A percentile compares a stretch with the other conserved stretches of the same genome.
These are phyloP conservation scores for Fusarium camptoceras DNA, from an alignment of 2,329 filamentous ascomycete genomes.

Conservation along the genomic window DNA sequence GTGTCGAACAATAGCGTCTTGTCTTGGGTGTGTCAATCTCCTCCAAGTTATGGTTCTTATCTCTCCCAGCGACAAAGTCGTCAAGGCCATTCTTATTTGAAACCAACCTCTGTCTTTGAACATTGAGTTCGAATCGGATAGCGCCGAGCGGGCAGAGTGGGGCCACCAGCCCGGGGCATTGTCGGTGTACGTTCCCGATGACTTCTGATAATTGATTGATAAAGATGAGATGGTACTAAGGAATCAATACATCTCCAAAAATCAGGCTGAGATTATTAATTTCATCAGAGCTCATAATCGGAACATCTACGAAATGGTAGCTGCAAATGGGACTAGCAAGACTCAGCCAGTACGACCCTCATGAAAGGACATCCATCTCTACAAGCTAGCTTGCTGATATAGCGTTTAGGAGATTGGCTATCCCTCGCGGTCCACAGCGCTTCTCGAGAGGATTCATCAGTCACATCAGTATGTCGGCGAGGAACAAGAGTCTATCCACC, in stretches of 20 bases:
- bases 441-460: not conserved
- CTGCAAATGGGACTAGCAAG: not conserved
- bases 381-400: fast-evolving
- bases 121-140: not conserved
- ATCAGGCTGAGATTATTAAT: fast-evolving
- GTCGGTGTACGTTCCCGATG: not conserved
- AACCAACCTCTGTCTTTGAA: not conserved
- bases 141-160: no score
- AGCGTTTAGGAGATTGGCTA: not conserved
- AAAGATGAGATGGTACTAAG: not conserved
- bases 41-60: not conserved
- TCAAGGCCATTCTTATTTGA: not conserved
- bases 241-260: fast-evolving
- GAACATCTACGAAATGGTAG: not conserved
- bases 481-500: not conserved
- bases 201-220: fast-evolving
- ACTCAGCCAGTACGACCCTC: not conserved
- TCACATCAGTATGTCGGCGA: not conserved
- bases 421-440: not conserved
- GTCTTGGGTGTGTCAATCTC: not conserved
- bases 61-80: not conserved
- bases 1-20: not conserved
- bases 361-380: fast-evolving
- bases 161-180: constrained; percentile 7
- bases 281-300: fast-evolving